Evolutionary conservation across 306 rosid genomes (phyloP).

Genomic region (Echinosophora koreensis): DNA sequence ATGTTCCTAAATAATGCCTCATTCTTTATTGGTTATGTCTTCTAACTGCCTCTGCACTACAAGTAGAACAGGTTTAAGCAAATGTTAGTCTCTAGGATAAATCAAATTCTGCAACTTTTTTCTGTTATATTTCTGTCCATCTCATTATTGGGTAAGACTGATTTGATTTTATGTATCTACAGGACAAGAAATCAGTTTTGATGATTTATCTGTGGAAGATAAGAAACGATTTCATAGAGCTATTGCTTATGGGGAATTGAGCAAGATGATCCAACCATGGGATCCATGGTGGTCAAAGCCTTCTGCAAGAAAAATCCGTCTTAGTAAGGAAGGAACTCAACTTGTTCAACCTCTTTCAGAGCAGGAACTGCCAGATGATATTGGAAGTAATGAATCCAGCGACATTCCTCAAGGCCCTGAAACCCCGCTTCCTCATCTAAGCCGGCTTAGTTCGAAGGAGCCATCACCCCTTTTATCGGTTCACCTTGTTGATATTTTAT

Average conservation of each 20-base stretch:
- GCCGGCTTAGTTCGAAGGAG: slow-evolving; percentile 72
- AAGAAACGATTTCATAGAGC: slow-evolving; percentile 88
- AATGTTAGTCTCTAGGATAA: background rate
- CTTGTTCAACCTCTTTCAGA: slow-evolving; percentile 70
- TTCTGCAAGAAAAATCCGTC: slow-evolving; percentile 75
- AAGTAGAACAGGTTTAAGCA: slow-evolving; percentile 6
- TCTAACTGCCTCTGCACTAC: slow-evolving; percentile 17
- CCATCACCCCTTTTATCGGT: slow-evolving; percentile 83
- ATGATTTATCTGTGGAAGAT: slow-evolving; percentile 80
- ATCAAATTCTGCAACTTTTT: background rate
- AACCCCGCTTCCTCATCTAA: slow-evolving; percentile 70
- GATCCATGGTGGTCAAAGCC: slow-evolving; percentile 95
- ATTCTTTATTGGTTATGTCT: slow-evolving; percentile 1
- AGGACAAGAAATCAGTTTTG: slow-evolving; percentile 80
- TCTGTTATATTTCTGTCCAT: background rate
- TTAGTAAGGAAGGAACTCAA: slow-evolving; percentile 82
- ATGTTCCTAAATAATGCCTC: slow-evolving; percentile 39
- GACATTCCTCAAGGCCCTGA: slow-evolving; percentile 82
- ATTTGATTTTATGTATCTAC: slow-evolving; percentile 42
- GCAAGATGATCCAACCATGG: slow-evolving; percentile 94
- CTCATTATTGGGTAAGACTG: slow-evolving; percentile 39
- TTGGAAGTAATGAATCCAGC: slow-evolving; percentile 49
- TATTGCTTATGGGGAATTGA: slow-evolving; percentile 81
- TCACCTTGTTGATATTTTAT: slow-evolving; percentile 83
- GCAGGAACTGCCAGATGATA: slow-evolving; percentile 45